These are phyloP conservation scores for Benincasa hispida DNA, from an alignment of 306 rosid species.

Conservation along the genomic window DNA sequence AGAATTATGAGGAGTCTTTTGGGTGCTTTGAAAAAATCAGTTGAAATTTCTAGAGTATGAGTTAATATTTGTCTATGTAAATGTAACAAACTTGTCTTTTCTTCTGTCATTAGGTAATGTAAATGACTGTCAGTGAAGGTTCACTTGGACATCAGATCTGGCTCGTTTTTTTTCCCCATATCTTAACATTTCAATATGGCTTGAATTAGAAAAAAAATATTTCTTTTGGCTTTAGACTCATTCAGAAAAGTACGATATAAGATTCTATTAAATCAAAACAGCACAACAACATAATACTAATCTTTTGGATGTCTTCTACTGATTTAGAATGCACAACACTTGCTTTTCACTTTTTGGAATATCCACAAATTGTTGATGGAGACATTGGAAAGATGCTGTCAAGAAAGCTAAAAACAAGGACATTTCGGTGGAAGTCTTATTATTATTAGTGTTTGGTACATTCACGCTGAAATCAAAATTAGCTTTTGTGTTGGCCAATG, in stretches of 20 bases:
- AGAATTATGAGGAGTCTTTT: conserved; percentile 88
- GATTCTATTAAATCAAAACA: neutral
- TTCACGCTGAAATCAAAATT: neutral
- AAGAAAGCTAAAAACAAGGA: neutral
- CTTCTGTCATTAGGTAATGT: neutral
- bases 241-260: neutral
- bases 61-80: neutral
- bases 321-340: neutral
- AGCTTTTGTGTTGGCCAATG: neutral
- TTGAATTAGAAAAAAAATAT: neutral
- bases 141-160: neutral
- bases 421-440: neutral
- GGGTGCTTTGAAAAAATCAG: conserved; percentile 66
- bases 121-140: neutral
- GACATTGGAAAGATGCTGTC: neutral
- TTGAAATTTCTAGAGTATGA: conserved; percentile 59
- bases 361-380: neutral
- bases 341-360: neutral
- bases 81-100: neutral
- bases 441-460: neutral
- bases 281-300: neutral
- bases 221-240: neutral
- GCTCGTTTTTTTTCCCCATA: neutral
- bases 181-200: neutral
- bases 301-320: neutral